Evolutionary conservation across 495 filamentous ascomycete genomes (phyloP).

Genomic region (Aspergillus leporis): DNA sequence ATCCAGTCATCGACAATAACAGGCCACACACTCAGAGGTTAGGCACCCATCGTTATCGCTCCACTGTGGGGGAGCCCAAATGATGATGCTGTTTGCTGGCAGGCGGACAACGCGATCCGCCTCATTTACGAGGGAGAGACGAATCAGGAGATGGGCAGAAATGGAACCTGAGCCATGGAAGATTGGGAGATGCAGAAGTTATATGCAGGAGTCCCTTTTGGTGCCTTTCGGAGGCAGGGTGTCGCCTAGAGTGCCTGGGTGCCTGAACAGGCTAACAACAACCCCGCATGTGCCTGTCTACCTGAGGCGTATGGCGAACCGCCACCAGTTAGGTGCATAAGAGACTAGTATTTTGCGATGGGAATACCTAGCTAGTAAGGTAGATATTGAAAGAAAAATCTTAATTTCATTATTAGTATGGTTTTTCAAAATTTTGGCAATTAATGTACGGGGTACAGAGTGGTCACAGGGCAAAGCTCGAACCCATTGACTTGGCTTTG

Average conservation of each 20-base stretch:
- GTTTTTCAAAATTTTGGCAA: neutral
- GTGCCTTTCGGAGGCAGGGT: neutral
- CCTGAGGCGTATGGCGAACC: neutral
- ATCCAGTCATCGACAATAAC: neutral
- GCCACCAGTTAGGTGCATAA: neutral
- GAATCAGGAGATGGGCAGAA: neutral
- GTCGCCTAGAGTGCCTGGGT: neutral
- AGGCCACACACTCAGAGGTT: constrained; percentile 37
- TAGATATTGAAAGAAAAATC: neutral
- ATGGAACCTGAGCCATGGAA: neutral
- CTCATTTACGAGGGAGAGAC: constrained; percentile 12
- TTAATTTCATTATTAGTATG: too few relatives aligned
- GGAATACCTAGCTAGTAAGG: too few relatives aligned
- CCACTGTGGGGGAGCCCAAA: constrained; percentile 39
- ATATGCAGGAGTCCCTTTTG: neutral
- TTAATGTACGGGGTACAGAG: neutral
- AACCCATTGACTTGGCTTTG: too few relatives aligned
- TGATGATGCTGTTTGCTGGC: constrained; percentile 14
- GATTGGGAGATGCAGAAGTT: neutral
- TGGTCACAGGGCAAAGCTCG: too few relatives aligned
- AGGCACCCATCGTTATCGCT: constrained; percentile 37
- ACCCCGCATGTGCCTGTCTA: neutral
- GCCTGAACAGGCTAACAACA: neutral
- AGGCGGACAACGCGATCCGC: constrained; percentile 22
- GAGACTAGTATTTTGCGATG: neutral